Percentiles rank a stretch among this genome's conserved stretches.
Evolutionary conservation across 1,284 basidiomycete species (phyloP).

Genomic region (Pterula multifida): DNA sequence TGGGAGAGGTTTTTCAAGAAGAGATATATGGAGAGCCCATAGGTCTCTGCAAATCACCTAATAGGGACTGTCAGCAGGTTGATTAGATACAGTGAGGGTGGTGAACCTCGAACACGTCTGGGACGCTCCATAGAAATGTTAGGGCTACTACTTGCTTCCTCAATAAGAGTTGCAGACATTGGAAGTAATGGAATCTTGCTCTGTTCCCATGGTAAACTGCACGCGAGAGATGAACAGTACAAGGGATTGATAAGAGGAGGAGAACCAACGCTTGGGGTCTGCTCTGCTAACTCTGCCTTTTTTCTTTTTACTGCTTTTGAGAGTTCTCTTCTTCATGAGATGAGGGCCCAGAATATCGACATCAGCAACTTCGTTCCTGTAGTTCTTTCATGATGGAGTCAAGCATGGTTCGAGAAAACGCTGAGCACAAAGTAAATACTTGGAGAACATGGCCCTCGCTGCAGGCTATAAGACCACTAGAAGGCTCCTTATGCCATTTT

Average conservation of each 20-base stretch:
- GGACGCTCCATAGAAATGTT: constrained; percentile 54
- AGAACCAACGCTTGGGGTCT: constrained; percentile 41
- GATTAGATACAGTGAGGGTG: not conserved
- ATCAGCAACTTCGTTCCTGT: constrained; percentile 60
- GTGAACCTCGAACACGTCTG: constrained; percentile 69
- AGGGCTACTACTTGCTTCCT: constrained; percentile 65
- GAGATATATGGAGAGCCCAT: constrained; percentile 66
- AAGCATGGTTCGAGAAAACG: constrained; percentile 3
- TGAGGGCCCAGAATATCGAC: constrained; percentile 45
- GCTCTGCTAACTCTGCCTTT: constrained; percentile 35
- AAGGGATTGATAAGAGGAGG: constrained; percentile 3
- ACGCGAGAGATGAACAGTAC: constrained; percentile 5
- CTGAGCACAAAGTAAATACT: constrained; percentile 23
- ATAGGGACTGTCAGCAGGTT: constrained; percentile 1
- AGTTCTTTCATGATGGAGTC: constrained; percentile 38
- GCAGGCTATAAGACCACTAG: constrained; percentile 60
- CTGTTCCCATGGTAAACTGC: constrained; percentile 73
- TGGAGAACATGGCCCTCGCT: constrained; percentile 71
- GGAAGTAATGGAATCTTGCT: constrained; percentile 67
- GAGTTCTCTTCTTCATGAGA: constrained; percentile 43
- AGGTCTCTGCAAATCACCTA: constrained; percentile 71
- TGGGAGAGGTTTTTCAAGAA: constrained; percentile 47
- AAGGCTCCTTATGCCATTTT: constrained; percentile 69
- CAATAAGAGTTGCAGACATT: constrained; percentile 71
- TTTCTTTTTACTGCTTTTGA: constrained; percentile 42